Evolutionary conservation across 2,329 filamentous ascomycete species (phyloP), one percentile per base, ranked within the genome.

Genomic region (Proliferodiscus dingleyae): DNA sequence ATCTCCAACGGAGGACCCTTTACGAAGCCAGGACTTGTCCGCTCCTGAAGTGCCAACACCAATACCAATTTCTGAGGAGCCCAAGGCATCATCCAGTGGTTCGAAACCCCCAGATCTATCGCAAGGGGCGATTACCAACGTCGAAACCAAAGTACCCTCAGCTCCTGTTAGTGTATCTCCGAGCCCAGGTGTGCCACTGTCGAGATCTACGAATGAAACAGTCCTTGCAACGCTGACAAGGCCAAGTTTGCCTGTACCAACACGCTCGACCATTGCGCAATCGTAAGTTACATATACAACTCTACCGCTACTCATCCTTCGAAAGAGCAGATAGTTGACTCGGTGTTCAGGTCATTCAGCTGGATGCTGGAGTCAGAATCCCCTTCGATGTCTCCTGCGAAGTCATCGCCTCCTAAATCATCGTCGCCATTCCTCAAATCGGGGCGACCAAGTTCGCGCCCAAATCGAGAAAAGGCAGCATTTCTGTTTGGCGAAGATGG

Each of bases 301-400:
- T 18, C 7, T 15, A 4, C n/a, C 32, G 10, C 16, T 16, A 26
- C 18, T 24, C 11, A 13, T 28, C 15, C 10, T 5, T 6, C 2
- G 18, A 24, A 24, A 30, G 15, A 34, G 11, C 2, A 16, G 5
- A 13, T 11, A 26, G 15, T 29, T 29, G 21, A 41, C 19, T 29
- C 26, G 24, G 26, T n/a, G 23, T 19, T 10, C 23, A 49, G 46
- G 2, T 85, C 82, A 3, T 89, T 88, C 63, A 82, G 85, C 1
- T 89, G 83, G 83, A 89, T 89, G 84, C 71, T 89, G 2, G 81
- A 82, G 53, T 76, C 62, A 24, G 61, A 63, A 43, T 46, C 41
- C 9, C 43, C 57, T 22, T 47, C 54, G 16, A 39, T 29, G 16
- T 52, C 55, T 8, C 36, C 45, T 2, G 28, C 43, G 2, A 54